Evolutionary conservation across 371 early-diverging fungal species (phyloP).

Genomic region (Apophysomyces variabilis): DNA sequence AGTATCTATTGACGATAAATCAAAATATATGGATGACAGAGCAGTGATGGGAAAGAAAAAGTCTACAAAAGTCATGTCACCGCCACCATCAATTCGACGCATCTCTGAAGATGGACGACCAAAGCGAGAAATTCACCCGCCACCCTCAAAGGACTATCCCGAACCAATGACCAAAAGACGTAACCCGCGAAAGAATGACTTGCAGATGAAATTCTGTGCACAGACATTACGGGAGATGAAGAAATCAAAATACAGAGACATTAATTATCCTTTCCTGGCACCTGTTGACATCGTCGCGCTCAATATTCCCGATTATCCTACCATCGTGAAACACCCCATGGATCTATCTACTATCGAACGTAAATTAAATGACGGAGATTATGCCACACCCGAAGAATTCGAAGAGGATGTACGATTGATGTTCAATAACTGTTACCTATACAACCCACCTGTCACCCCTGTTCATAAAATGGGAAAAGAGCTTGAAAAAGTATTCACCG

Average conservation of each 20-base stretch:
- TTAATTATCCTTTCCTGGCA: conserved; percentile 76
- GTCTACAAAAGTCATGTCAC: conserved; percentile 22
- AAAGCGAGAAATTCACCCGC: conserved; percentile 72
- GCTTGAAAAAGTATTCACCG: conserved; percentile 84
- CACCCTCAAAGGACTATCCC: conserved; percentile 60
- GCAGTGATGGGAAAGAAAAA: conserved; percentile 12
- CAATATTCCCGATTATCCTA: conserved; percentile 92
- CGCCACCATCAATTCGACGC: conserved; percentile 25
- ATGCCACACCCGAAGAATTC: conserved; percentile 74
- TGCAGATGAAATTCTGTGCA: conserved; percentile 70
- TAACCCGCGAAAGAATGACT: conserved; percentile 56
- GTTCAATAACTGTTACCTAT: conserved; percentile 91
- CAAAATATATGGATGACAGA: conserved; percentile 21
- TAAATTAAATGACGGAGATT: conserved; percentile 79
- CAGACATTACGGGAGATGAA: conserved; percentile 74
- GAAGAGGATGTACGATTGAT: conserved; percentile 85
- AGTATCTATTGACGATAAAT: conserved; percentile 23
- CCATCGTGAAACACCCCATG: conserved; percentile 97
- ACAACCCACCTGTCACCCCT: conserved; percentile 87
- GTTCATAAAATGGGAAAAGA: conserved; percentile 83
- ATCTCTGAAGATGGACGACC: conserved; percentile 60
- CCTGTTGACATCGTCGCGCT: conserved; percentile 94
- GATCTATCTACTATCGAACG: conserved; percentile 93
- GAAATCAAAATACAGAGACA: conserved; percentile 71
- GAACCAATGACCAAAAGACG: conserved; percentile 43